Evolutionary conservation across 163 green algal species (phyloP).

Genomic region (Chlamydomonas reinhardtii): DNA sequence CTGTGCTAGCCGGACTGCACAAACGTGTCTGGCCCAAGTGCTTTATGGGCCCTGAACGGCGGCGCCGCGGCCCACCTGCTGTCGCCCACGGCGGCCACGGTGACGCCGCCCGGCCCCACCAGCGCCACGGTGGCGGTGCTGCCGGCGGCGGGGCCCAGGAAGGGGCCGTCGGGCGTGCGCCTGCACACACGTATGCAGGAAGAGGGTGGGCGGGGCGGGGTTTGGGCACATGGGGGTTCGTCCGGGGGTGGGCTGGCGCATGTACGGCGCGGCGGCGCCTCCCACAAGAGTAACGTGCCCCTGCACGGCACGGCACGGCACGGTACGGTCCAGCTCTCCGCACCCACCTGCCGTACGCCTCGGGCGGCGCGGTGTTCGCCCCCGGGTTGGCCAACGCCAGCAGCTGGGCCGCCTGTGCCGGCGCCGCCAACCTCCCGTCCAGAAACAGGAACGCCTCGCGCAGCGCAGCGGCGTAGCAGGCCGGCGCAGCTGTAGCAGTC

Average conservation of each 20-base stretch:
- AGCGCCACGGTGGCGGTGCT: constrained; percentile 51
- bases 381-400: constrained; percentile 34
- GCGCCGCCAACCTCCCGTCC: constrained; percentile 13
- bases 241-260: too few relatives aligned
- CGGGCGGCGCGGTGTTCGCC: not conserved
- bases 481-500: not conserved
- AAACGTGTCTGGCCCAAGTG: too few relatives aligned
- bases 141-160: constrained; percentile 19
- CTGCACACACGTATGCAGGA: too few relatives aligned
- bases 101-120: constrained; percentile 13
- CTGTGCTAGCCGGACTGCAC: too few relatives aligned
- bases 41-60: too few relatives aligned
- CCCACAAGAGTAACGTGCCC: not conserved
- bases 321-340: too few relatives aligned
- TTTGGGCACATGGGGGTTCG: too few relatives aligned
- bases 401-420: not conserved
- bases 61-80: constrained; percentile 44
- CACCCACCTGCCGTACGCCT: constrained; percentile 31
- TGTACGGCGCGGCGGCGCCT: too few relatives aligned
- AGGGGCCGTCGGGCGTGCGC: constrained; percentile 9
- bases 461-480: not conserved
- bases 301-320: too few relatives aligned
- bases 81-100: constrained; percentile 44
- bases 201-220: too few relatives aligned
- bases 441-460: constrained; percentile 32